phyloP scores from a whole-genome alignment of 2,329 filamentous ascomycete species.

The Neophaeococcomyces mojaviensis region DNA sequence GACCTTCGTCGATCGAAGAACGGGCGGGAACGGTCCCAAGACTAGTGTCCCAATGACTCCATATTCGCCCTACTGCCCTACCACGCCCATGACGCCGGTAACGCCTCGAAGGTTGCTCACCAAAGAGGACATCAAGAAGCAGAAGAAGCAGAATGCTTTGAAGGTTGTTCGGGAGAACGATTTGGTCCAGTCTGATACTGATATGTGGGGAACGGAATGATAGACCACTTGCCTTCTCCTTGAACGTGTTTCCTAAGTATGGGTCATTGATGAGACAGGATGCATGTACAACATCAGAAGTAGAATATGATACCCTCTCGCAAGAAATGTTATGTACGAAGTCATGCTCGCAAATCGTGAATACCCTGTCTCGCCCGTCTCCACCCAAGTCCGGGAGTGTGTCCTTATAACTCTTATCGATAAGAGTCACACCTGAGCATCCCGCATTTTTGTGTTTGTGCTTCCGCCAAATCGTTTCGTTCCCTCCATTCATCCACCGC shows the following conservation, averaged over 20 bases:
- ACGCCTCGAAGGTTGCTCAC: slow-evolving; percentile 41
- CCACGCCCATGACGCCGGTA: slow-evolving; percentile 42
- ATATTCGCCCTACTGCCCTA: slow-evolving; percentile 46
- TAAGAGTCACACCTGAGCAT: slow-evolving; percentile 23
- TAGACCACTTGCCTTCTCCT: too few species aligned
- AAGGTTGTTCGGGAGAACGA: slow-evolving; percentile 41
- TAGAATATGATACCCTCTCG: not conserved
- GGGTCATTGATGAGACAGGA: not conserved
- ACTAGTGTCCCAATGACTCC: slow-evolving; percentile 41
- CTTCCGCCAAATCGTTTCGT: slow-evolving; percentile 16
- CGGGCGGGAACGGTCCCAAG: slow-evolving; percentile 31
- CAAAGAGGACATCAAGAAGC: slow-evolving; percentile 36
- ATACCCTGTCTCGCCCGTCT: too few species aligned
- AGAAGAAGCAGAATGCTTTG: slow-evolving; percentile 36
- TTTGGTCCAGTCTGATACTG: slow-evolving; percentile 37
- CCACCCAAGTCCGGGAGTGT: too few species aligned
- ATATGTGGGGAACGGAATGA: slow-evolving; percentile 36
- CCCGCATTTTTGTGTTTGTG: slow-evolving; percentile 15
- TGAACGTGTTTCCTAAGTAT: not conserved
- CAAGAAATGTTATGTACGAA: not conserved
- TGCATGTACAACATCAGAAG: too few species aligned
- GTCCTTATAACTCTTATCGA: slow-evolving; percentile 26
- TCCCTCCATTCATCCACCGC: slow-evolving; percentile 25
- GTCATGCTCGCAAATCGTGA: not conserved
- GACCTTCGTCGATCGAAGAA: slow-evolving; percentile 40